Percentiles rank a stretch among this genome's conserved stretches.
These are phyloP conservation scores for Sphagnurus paluster DNA, from an alignment of 1,284 basidiomycete genomes.

Conservation along the genomic window DNA sequence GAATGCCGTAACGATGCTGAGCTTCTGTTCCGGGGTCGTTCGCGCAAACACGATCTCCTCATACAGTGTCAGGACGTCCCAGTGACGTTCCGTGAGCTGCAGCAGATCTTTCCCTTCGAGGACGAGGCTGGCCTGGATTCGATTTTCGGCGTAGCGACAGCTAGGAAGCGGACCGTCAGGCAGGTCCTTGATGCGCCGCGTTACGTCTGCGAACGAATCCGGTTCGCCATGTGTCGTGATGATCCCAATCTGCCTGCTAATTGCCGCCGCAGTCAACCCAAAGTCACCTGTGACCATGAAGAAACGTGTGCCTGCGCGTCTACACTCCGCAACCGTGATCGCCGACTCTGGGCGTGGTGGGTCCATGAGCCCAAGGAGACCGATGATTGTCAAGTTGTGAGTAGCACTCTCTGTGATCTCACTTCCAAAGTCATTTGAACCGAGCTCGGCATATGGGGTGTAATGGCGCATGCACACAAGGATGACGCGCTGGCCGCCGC, in stretches of 20 bases:
- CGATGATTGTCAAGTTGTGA: slow-evolving; percentile 53
- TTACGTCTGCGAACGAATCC: slow-evolving; percentile 35
- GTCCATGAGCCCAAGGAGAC: slow-evolving; percentile 60
- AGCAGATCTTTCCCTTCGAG: slow-evolving; percentile 18
- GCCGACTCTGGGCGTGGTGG: slow-evolving; percentile 56
- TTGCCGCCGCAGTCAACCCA: slow-evolving; percentile 24
- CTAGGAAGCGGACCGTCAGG: slow-evolving; percentile 14
- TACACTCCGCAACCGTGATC: slow-evolving; percentile 43
- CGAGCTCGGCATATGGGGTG: slow-evolving; percentile 12
- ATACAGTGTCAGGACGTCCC: slow-evolving; percentile 37
- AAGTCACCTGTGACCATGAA: slow-evolving; percentile 31
- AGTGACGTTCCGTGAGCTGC: slow-evolving; percentile 14
- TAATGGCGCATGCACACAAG: slow-evolving; percentile 38
- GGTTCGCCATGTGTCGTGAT: slow-evolving; percentile 45
- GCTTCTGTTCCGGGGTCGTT: slow-evolving; percentile 74
- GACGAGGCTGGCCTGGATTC: slow-evolving; percentile 15
- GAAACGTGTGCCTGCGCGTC: slow-evolving; percentile 27
- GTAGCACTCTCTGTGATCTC: slow-evolving; percentile 36
- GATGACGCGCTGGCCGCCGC: slow-evolving; percentile 62
- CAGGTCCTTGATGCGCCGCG: slow-evolving; percentile 30
- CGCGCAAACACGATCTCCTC: slow-evolving; percentile 74
- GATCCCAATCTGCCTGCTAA: slow-evolving; percentile 48
- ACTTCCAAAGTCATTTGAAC: slow-evolving; percentile 36
- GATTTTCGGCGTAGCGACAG: slow-evolving; percentile 13
- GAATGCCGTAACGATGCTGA: slow-evolving; percentile 66